Base-by-base conservation (phyloP, 257 asterid genomes). In the Phtheirospermum japonicum region DNA sequence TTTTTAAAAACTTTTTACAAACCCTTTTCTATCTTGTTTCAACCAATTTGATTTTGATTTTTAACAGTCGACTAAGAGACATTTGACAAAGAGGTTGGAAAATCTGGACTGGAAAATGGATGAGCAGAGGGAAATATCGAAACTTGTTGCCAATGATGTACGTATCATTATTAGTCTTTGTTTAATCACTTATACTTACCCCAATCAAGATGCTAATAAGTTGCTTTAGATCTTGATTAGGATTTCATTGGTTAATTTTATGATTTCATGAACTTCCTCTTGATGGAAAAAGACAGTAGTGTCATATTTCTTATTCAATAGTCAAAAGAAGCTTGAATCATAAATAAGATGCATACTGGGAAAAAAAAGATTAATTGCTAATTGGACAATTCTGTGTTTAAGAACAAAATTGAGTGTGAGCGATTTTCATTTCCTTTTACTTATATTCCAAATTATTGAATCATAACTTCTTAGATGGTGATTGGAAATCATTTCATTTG, bases 91-190 rank as follows among this genome's bases (percentile, higher is more conserved):
- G 80, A 82, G 73, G 75, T 80, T 87, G 70, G 94, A 87, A 72
- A 78, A 59, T 74, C 79, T 87, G 78, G 95, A 87, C 42, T 78
- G 87, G 88, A 87, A 87, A 77, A 45, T 84, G 67, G 93, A 87
- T 65, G 95, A 82, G 75, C 95, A 84, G 80, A 80, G 68, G 73
- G 88, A 84, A 65, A 73, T 70, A 45, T 80, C 94, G 19, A 80
- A 77, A 71, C 81, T 75, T 68, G 68, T 87, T 57, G 61, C 81
- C 70, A 74, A 74, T 71, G 93, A 87, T 75, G 95, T 86, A 86
- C 13, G 91, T 54, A 68, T 4, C 71, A 7, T 33, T 49, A 31
- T 61, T 4, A 51, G 4, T 59, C 13, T 60, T 68, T 59, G 55
- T 57, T 23, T 23, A 51, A 17, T 57, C 10, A 49, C 63, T 23